A percentile compares a stretch with the other conserved stretches of the same genome.
phyloP scores from a whole-genome alignment of 2,329 filamentous ascomycete species.

The Sporothrix schenckii region DNA sequence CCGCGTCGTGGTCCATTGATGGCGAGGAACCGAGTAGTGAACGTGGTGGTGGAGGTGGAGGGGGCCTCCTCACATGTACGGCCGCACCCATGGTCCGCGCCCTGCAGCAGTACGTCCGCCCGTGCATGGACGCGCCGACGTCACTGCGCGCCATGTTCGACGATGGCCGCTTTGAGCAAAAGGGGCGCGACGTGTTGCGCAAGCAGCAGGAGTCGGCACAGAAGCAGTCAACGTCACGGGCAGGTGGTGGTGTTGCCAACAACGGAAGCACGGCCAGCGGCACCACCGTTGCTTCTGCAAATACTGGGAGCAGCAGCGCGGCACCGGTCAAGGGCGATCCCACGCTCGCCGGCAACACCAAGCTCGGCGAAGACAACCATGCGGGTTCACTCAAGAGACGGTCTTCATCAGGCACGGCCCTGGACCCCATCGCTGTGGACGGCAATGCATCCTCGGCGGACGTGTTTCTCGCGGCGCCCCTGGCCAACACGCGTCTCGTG shows the following conservation, averaged over 20 bases:
- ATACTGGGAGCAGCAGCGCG: neutral
- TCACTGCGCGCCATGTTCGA: conserved; percentile 54
- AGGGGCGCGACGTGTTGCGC: conserved; percentile 40
- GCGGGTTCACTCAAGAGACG: conserved; percentile 42
- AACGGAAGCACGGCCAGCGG: too few relatives aligned
- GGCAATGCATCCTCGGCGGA: conserved; percentile 12
- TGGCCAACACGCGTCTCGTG: conserved; percentile 65
- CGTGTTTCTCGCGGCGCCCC: conserved; percentile 48
- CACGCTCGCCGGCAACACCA: conserved; percentile 50
- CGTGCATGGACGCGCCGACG: conserved; percentile 49
- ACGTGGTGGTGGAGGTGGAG: neutral
- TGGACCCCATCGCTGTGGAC: conserved; percentile 38
- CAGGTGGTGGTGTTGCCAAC: neutral
- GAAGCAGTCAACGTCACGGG: neutral
- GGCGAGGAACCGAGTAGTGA: conserved; percentile 45
- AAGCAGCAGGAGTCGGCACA: conserved; percentile 18
- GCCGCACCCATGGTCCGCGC: conserved; percentile 55
- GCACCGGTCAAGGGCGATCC: neutral
- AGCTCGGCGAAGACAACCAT: conserved; percentile 44
- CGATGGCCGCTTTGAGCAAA: conserved; percentile 48
- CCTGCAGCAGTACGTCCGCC: conserved; percentile 57
- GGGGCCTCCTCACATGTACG: conserved; percentile 48
- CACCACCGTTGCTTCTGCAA: neutral
- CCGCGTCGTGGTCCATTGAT: conserved; percentile 66
- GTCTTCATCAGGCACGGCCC: neutral